Percentiles rank a stretch among this genome's conserved stretches.
Evolutionary conservation across 306 rosid species (phyloP).

Genomic region (Gleditsia sinensis): DNA sequence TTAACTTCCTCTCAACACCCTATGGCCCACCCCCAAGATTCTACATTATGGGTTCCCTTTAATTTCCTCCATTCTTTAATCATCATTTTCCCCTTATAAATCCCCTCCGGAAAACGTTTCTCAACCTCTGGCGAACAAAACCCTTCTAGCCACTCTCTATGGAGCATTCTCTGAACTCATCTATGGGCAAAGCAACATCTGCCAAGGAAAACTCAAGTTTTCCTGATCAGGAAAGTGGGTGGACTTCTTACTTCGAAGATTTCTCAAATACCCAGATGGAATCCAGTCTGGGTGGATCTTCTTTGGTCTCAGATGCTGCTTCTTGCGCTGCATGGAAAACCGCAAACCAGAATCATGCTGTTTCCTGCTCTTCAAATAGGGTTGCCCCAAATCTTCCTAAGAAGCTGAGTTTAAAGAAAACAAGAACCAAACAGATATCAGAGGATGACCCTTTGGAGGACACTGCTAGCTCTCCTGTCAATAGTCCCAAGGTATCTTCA

Average conservation of each 20-base stretch:
- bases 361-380: neutral
- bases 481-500: conserved; percentile 97
- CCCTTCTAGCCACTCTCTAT: neutral
- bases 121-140: conserved; percentile 10
- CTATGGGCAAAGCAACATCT: conserved; percentile 37
- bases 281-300: conserved; percentile 57
- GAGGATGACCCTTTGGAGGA: conserved; percentile 80
- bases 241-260: conserved; percentile 88
- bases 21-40: conserved; percentile 62
- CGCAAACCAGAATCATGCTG: conserved; percentile 15
- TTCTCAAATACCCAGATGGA: too few species aligned
- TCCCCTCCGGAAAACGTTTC: conserved; percentile 18
- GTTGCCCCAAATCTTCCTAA: too few species aligned
- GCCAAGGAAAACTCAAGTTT: conserved; percentile 18
- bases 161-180: conserved; percentile 58
- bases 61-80: conserved; percentile 37
- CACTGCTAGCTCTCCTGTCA: conserved; percentile 91
- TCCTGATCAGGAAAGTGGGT: conserved; percentile 84
- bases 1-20: conserved; percentile 51
- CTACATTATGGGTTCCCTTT: conserved; percentile 33
- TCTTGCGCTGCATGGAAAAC: conserved; percentile 75
- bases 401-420: conserved; percentile 59
- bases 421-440: conserved; percentile 51
- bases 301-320: conserved; percentile 88
- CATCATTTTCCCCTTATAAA: conserved; percentile 51